Conservation (phyloP, 192 early-diverging fungal species). For the Obelidium mucronatum region DNA sequence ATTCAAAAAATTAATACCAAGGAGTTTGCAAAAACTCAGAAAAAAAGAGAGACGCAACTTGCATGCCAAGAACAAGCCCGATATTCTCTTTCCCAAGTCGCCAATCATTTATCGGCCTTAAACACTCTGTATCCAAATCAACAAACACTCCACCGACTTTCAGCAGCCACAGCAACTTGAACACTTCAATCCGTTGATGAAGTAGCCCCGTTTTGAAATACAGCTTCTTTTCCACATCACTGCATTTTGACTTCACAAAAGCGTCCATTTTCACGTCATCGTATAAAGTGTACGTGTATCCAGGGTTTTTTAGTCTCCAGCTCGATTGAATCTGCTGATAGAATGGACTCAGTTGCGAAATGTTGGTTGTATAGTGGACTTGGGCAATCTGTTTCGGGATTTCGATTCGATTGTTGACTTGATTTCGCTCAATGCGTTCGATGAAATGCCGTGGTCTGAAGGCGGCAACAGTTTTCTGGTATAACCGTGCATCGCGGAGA, state of each 20-base stretch:
- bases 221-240: neutral
- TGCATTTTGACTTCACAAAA: neutral
- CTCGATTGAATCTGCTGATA: neutral
- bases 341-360: neutral
- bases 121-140: slow-evolving; percentile 29
- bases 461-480: neutral
- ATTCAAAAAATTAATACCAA: neutral
- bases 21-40: neutral
- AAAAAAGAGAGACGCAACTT: no score
- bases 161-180: slow-evolving; percentile 17
- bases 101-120: slow-evolving; percentile 12
- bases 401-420: neutral
- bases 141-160: slow-evolving; percentile 14
- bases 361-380: neutral
- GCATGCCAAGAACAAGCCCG: slow-evolving; percentile 1
- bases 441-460: neutral
- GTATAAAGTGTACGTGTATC: neutral
- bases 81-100: neutral
- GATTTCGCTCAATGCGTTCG: neutral
- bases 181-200: slow-evolving; percentile 3
- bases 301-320: neutral
- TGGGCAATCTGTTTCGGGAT: slow-evolving; percentile 25
- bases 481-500: neutral
- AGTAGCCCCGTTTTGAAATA: slow-evolving; percentile 5
- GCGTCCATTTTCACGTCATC: slow-evolving; percentile 2